phyloP scores from a whole-genome alignment of 2,329 filamentous ascomycete genomes.

The Nakataea oryzae region DNA sequence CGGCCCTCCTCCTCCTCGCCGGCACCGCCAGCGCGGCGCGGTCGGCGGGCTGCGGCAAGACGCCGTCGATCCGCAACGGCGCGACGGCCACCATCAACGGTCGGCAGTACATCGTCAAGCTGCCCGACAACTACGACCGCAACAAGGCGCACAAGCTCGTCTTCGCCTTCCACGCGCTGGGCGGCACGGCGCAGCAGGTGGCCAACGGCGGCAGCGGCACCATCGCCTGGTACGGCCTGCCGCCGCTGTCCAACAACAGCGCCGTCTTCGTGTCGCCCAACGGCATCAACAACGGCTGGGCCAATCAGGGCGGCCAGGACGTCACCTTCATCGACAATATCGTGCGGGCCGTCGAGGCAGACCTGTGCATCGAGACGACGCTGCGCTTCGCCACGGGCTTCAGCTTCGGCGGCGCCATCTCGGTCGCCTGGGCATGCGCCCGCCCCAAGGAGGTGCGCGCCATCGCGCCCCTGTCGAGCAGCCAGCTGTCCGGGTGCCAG shows the following conservation, averaged over 20 bases:
- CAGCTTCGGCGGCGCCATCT: conserved; percentile 32
- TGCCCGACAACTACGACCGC: conserved; percentile 20
- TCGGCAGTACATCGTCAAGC: conserved; percentile 24
- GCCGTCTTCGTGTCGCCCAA: conserved; percentile 33
- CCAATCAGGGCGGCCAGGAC: conserved; percentile 28
- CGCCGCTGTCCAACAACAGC: conserved; percentile 19
- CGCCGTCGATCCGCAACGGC: conserved; percentile 16
- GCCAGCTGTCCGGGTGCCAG: conserved; percentile 1
- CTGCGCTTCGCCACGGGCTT: conserved; percentile 31
- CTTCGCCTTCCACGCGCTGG: conserved; percentile 29
- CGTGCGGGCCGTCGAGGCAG: conserved; percentile 22
- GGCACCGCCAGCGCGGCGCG: conserved; percentile 5
- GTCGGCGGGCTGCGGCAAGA: conserved; percentile 23
- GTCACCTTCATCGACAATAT: conserved; percentile 28
- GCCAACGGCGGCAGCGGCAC: conserved; percentile 18
- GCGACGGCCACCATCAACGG: conserved; percentile 23
- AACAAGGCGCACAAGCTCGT: conserved; percentile 27
- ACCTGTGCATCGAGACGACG: conserved; percentile 29
- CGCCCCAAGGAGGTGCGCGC: conserved; percentile 25
- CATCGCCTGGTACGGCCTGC: conserved; percentile 28
- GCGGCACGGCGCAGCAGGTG: conserved; percentile 25
- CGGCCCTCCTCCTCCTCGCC: conserved; percentile 4
- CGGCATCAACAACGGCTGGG: conserved; percentile 29
- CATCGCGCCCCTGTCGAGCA: conserved; percentile 12
- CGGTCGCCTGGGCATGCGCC: conserved; percentile 28